Conservation (phyloP, 176 grass and related monocot species). For the Avena atlantica region DNA sequence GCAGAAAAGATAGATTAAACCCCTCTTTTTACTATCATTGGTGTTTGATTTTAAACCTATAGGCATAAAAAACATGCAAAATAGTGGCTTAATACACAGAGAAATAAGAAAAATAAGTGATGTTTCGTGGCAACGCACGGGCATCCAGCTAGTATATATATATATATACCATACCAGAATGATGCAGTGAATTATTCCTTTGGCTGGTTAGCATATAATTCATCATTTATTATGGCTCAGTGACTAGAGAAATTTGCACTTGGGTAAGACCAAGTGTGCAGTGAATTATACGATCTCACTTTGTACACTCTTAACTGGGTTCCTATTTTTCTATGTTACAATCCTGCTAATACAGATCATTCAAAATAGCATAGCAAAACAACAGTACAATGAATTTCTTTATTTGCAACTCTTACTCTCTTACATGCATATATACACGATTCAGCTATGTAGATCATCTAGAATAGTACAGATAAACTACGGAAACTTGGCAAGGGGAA, state of each 20-base stretch:
- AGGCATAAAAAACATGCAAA: too few relatives aligned
- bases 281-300: background rate
- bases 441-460: slow-evolving; percentile 25
- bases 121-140: too few relatives aligned
- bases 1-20: too few relatives aligned
- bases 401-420: background rate
- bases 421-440: slow-evolving; percentile 34
- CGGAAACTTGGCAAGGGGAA: slow-evolving; percentile 58
- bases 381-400: slow-evolving; percentile 6
- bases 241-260: background rate
- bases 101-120: too few relatives aligned
- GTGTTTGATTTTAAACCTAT: too few relatives aligned
- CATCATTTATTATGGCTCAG: background rate
- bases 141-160: too few relatives aligned
- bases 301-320: background rate
- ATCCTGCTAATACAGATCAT: too few relatives aligned
- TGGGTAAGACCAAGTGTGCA: background rate
- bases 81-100: too few relatives aligned
- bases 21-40: too few relatives aligned
- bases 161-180: background rate
- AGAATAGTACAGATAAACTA: slow-evolving; percentile 26
- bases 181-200: background rate
- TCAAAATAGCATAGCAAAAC: slow-evolving; percentile 4
- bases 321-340: background rate
- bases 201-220: background rate